phyloP scores from a whole-genome alignment of 2,329 filamentous ascomycete genomes.

The Claviceps pazoutovae region DNA sequence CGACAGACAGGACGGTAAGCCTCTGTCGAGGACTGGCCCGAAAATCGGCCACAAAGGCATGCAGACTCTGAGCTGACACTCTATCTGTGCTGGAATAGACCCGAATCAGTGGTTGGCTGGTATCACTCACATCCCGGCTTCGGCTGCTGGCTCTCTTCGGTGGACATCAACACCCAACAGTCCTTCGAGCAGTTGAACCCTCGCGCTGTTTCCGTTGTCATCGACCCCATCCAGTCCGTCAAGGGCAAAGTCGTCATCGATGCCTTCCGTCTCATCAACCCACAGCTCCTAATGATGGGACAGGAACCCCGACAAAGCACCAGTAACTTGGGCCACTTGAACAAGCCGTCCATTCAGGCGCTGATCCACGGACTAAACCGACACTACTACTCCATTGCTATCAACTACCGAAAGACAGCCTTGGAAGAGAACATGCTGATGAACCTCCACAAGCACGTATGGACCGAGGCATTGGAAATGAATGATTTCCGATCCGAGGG shows the following conservation, averaged over 20 bases:
- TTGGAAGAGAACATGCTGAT: constrained; percentile 99
- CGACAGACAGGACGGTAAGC: constrained; percentile 84
- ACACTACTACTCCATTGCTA: constrained; percentile 98
- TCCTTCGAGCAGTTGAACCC: constrained; percentile 98
- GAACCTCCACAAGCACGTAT: constrained; percentile 99
- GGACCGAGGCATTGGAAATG: constrained; percentile 96
- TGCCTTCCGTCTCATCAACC: constrained; percentile 96
- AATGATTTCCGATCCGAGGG: constrained; percentile 83
- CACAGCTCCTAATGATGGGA: constrained; percentile 92
- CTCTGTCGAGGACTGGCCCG: constrained; percentile 1
- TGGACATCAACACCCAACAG: constrained; percentile 99
- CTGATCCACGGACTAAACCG: constrained; percentile 95
- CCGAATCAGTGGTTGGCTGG: constrained; percentile 96
- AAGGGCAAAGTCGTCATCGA: constrained; percentile 99
- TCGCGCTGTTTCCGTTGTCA: constrained; percentile 90
- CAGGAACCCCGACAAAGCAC: constrained; percentile 97
- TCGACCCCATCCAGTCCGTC: constrained; percentile 97
- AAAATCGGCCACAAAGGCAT: neutral
- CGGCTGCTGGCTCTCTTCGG: constrained; percentile 95
- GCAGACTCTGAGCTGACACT: neutral
- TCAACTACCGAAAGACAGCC: constrained; percentile 95
- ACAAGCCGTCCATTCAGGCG: constrained; percentile 99
- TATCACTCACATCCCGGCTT: constrained; percentile 99
- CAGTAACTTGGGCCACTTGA: constrained; percentile 91
- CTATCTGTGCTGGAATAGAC: constrained; percentile 35